Conservation (phyloP, 495 filamentous ascomycete genomes). For the Tirmania nivea region DNA sequence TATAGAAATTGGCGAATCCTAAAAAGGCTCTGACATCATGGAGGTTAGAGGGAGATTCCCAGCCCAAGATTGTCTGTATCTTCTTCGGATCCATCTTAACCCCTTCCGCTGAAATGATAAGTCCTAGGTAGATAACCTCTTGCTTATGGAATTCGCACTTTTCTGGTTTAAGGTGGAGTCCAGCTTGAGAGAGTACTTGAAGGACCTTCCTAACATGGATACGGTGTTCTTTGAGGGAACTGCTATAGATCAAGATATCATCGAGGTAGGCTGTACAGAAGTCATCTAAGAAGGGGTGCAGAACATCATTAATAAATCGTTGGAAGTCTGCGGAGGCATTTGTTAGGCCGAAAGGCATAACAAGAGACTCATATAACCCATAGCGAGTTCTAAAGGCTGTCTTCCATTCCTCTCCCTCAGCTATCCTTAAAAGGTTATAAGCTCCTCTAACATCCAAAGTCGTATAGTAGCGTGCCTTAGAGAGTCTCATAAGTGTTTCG, state of each 20-base stretch:
- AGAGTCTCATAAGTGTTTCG: slow-evolving; percentile 1
- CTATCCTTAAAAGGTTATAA: slow-evolving; percentile 13
- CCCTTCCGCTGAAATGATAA: slow-evolving; percentile 14
- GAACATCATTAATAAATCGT: slow-evolving; percentile 18
- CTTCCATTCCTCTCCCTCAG: slow-evolving; percentile 20
- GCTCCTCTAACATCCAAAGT: slow-evolving; percentile 22
- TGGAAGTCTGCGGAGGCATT: slow-evolving; percentile 18
- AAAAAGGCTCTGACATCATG: slow-evolving; percentile 11
- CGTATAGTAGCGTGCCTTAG: slow-evolving; percentile 21
- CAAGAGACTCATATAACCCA: slow-evolving; percentile 16
- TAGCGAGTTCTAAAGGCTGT: slow-evolving; percentile 21
- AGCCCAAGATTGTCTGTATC: slow-evolving; percentile 1
- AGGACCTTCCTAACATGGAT: slow-evolving; percentile 14
- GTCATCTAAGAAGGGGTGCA: slow-evolving; percentile 12
- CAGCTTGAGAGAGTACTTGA: slow-evolving; percentile 5
- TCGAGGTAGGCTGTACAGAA: slow-evolving; percentile 22
- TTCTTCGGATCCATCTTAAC: slow-evolving; percentile 17
- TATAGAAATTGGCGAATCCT: slow-evolving; percentile 13
- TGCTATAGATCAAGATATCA: slow-evolving; percentile 21
- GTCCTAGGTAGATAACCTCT: slow-evolving; percentile 18
- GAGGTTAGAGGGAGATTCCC: slow-evolving; percentile 2
- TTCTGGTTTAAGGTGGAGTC: slow-evolving; percentile 16
- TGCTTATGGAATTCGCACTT: slow-evolving; percentile 20
- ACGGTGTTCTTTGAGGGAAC: slow-evolving; percentile 9
- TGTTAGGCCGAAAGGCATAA: slow-evolving; percentile 17